phyloP scores from a whole-genome alignment of 1,139 yeast genomes.

The Geotrichum histeridarum region DNA sequence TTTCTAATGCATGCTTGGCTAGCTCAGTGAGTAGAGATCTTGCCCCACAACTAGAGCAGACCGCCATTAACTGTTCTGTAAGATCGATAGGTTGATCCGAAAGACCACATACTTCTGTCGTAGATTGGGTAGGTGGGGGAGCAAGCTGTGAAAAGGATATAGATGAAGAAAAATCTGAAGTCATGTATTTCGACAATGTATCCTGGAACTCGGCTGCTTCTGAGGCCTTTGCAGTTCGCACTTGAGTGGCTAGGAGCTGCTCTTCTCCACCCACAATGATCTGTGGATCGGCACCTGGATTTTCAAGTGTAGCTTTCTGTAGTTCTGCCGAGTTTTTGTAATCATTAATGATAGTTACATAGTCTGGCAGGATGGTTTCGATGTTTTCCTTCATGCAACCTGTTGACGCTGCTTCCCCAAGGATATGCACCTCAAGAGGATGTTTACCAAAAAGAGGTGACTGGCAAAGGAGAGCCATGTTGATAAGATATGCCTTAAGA shows the following conservation, averaged over 20 bases:
- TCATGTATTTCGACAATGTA: not conserved
- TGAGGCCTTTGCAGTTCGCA: not conserved
- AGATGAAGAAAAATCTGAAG: not conserved
- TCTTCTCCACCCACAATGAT: constrained; percentile 6
- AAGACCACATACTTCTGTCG: not conserved
- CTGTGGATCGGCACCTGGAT: not conserved
- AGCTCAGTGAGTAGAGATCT: not conserved
- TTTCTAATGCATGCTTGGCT: not conserved
- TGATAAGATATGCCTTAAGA: constrained; percentile 5
- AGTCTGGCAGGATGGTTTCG: not conserved
- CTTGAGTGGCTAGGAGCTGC: not conserved
- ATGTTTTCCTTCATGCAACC: not conserved
- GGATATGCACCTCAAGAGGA: constrained; percentile 9
- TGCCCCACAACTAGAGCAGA: not conserved
- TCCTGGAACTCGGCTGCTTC: not conserved
- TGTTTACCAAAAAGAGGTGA: constrained; percentile 4
- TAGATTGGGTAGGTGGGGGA: not conserved
- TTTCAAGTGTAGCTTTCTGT: not conserved
- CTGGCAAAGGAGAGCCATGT: not conserved
- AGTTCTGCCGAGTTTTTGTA: not conserved
- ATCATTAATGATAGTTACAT: constrained; percentile 2
- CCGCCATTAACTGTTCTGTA: not conserved
- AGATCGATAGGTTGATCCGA: not conserved
- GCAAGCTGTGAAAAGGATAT: not conserved
- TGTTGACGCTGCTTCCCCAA: constrained; percentile 4